Percentiles rank a stretch among this genome's conserved stretches.
Conservation (phyloP, 2,329 filamentous ascomycete genomes). For the Aureobasidium mangrovei region DNA sequence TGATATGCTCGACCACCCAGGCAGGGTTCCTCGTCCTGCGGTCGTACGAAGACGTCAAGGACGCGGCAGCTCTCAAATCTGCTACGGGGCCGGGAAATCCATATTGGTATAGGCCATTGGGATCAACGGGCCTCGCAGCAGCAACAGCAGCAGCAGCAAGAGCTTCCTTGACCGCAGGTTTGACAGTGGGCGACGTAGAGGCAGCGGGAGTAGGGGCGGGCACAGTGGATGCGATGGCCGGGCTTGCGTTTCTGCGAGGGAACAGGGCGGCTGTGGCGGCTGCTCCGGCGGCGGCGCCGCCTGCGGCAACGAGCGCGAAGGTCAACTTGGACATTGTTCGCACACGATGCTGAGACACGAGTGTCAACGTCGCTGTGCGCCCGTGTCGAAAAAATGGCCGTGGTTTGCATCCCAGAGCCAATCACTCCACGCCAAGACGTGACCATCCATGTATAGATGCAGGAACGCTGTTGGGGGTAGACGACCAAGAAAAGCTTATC, state of each 20-base stretch:
- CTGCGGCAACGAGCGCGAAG: constrained; percentile 40
- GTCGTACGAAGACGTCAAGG: constrained; percentile 82
- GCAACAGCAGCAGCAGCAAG: constrained; percentile 15
- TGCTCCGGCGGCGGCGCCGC: constrained; percentile 40
- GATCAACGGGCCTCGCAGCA: constrained; percentile 34
- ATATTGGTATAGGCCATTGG: constrained; percentile 45
- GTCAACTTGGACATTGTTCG: constrained; percentile 42
- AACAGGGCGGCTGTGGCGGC: constrained; percentile 41
- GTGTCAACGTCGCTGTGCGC: not conserved
- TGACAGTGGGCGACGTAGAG: constrained; percentile 17
- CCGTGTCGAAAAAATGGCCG: constrained; percentile 5
- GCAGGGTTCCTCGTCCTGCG: constrained; percentile 82
- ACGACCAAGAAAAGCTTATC: too few relatives aligned
- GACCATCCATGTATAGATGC: constrained; percentile 4
- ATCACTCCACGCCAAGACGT: not conserved
- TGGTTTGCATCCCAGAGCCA: not conserved
- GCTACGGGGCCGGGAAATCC: constrained; percentile 83
- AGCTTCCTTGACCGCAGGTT: constrained; percentile 17
- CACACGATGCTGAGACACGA: not conserved
- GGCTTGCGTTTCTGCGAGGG: constrained; percentile 25
- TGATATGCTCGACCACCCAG: constrained; percentile 94
- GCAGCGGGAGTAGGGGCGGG: constrained; percentile 22
- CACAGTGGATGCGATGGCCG: constrained; percentile 23
- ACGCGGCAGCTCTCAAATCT: constrained; percentile 68
- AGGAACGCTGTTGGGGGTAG: not conserved